Conservation (phyloP, 371 early-diverging fungal species). For the Syncephalastrum monosporum region DNA sequence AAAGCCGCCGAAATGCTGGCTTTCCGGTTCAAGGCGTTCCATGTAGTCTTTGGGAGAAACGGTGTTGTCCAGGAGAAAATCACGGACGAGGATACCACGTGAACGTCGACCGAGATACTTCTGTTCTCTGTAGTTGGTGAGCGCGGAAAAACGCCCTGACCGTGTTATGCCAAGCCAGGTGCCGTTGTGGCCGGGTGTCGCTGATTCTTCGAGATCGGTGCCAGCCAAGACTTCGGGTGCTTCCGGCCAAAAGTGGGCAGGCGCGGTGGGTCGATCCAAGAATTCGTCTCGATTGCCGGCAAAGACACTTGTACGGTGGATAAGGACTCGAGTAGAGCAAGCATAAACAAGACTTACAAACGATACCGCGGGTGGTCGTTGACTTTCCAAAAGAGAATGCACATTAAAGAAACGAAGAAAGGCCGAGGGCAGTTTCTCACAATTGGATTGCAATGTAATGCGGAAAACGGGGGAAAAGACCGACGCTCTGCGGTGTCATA, state of each 20-base stretch:
- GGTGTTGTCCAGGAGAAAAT: conserved; percentile 26
- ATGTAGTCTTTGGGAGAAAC: conserved; percentile 22
- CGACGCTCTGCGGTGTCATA: conserved; percentile 19
- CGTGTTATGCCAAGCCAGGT: conserved; percentile 64
- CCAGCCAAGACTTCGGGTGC: conserved; percentile 40
- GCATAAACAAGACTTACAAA: conserved; percentile 32
- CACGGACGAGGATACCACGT: conserved; percentile 54
- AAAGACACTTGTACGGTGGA: conserved; percentile 41
- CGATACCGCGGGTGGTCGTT: conserved; percentile 51
- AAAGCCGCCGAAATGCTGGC: conserved; percentile 47
- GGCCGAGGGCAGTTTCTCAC: too few species aligned
- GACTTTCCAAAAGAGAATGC: conserved; percentile 61
- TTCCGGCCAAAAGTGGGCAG: conserved; percentile 56
- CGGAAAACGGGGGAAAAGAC: conserved; percentile 2
- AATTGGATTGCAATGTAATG: too few species aligned
- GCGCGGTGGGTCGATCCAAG: conserved; percentile 45
- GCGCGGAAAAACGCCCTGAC: conserved; percentile 49
- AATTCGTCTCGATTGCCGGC: conserved; percentile 66
- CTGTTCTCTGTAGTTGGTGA: conserved; percentile 61
- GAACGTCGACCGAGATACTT: conserved; percentile 39
- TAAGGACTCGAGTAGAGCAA: background rate
- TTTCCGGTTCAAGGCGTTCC: conserved; percentile 21
- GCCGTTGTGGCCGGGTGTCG: conserved; percentile 30
- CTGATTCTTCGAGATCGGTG: conserved; percentile 31
- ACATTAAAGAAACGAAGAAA: conserved; percentile 38